Conservation (phyloP, 148 eudicot species). For the Arctostaphylos glauca region DNA sequence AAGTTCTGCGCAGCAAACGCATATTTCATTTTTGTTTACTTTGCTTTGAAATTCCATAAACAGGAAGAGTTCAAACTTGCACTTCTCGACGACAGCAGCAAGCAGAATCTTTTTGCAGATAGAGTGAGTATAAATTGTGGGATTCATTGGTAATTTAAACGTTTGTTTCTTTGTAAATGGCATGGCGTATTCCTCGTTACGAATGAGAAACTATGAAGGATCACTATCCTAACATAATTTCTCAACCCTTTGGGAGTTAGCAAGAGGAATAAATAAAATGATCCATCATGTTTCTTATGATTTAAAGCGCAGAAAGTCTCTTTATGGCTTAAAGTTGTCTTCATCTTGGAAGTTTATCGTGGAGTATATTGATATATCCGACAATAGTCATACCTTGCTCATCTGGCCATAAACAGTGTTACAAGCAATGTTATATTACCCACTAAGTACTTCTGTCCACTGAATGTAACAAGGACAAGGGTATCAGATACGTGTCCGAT, state of each 20-base stretch:
- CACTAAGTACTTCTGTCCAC: background rate
- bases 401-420: background rate
- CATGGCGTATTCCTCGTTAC: background rate
- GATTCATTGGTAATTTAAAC: background rate
- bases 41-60: background rate
- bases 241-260: background rate
- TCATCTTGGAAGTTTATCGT: background rate
- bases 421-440: background rate
- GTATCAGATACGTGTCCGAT: background rate
- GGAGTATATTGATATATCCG: background rate
- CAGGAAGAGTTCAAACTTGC: conserved; percentile 60
- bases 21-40: background rate
- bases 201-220: background rate
- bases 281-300: background rate
- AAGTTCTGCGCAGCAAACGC: background rate
- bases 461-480: background rate
- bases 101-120: conserved; percentile 42
- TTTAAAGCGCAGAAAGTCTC: background rate
- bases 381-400: background rate
- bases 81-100: conserved; percentile 36
- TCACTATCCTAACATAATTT: background rate
- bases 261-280: conserved; percentile 5
- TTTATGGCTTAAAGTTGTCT: background rate
- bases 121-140: conserved; percentile 26
- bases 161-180: background rate